Base-by-base conservation (phyloP, 208 protist species). In the Leishmania aethiopica region DNA sequence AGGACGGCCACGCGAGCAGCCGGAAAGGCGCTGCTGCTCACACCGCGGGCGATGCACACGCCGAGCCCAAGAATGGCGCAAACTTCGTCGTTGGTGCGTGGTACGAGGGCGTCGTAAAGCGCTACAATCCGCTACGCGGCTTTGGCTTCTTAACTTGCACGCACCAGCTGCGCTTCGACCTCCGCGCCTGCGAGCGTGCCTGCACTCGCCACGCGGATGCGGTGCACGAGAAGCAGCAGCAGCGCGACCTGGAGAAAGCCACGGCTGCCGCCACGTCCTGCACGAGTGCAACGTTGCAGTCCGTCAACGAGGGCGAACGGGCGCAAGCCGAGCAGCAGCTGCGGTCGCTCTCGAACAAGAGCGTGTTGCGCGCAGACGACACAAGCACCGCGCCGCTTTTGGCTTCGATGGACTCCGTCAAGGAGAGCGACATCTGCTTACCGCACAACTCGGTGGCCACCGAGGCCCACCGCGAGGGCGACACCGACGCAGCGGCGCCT, bases 91-190 rank as follows among this genome's bases (percentile, higher is more conserved):
- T 91, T 32, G 87, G 85, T 22, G 84, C 81, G 28, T 88, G 84
- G 88, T 95, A 94, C 81, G 90, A 93, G 76, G 92, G 90, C 22
- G 74, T 88, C 25, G 90, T 95, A 62, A 95, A 95, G 85, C 90
- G 90, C 55, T 95, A 95, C 84, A 95, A 95, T 72, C 92, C 92
- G 0, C 84, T 91, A 49, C 90, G 90, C 28, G 90, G 92, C 45
- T 95, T 93, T 60, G 93, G 93, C 22, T 96, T 94, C 81, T 73
- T 96, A 47, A 95, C 88, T 10, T 91, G 85, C n/a, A 86, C 81
- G 3, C 79, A 89, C 64, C 88, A 88, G 70, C 72, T 93, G 13
- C 67, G 22, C 32, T 62, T 83, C 51, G 84, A 87, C 49, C 51
- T 71, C 42, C 69, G 37, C 66, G 66, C 81, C 22, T 86, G 81